These are phyloP conservation scores for Russula vinacea DNA, from an alignment of 768 basidiomycete species.

Conservation along the genomic window DNA sequence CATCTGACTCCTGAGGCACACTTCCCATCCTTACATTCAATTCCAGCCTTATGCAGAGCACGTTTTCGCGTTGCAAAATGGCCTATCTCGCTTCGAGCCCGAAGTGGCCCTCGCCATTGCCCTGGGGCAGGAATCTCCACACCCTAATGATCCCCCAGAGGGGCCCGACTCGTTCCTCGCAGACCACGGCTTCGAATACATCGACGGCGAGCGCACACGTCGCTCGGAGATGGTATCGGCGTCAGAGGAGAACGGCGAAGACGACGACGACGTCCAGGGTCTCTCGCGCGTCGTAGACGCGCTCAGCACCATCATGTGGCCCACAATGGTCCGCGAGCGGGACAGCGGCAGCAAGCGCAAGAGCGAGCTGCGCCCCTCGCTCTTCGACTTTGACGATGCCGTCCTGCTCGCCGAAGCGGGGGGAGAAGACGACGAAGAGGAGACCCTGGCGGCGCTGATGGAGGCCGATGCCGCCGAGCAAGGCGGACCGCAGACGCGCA, in stretches of 20 bases:
- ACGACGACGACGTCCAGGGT: slow-evolving; percentile 36
- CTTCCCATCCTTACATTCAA: slow-evolving; percentile 10
- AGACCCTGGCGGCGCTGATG: slow-evolving; percentile 39
- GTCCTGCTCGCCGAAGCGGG: slow-evolving; percentile 27
- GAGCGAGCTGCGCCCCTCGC: slow-evolving; percentile 34
- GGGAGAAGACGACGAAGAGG: slow-evolving; percentile 32
- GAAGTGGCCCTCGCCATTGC: slow-evolving; percentile 73
- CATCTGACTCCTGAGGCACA: neutral
- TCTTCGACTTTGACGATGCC: slow-evolving; percentile 32
- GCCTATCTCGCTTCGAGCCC: slow-evolving; percentile 51
- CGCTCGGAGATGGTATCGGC: neutral
- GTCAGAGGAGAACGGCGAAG: neutral
- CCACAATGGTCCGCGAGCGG: slow-evolving; percentile 58
- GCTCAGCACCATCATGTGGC: slow-evolving; percentile 86
- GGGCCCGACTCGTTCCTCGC: slow-evolving; percentile 66
- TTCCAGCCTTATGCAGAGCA: slow-evolving; percentile 57
- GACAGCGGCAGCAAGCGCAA: slow-evolving; percentile 32
- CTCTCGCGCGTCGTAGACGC: slow-evolving; percentile 74
- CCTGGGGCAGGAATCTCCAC: slow-evolving; percentile 36
- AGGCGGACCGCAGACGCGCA: slow-evolving; percentile 22
- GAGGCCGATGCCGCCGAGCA: slow-evolving; percentile 32
- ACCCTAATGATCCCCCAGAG: slow-evolving; percentile 36
- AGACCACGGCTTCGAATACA: slow-evolving; percentile 71
- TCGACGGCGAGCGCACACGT: slow-evolving; percentile 48
- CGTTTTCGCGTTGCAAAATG: slow-evolving; percentile 47